These are phyloP conservation scores for Metschnikowia arizonensis DNA, from an alignment of 805 yeast genomes.

Conservation along the genomic window DNA sequence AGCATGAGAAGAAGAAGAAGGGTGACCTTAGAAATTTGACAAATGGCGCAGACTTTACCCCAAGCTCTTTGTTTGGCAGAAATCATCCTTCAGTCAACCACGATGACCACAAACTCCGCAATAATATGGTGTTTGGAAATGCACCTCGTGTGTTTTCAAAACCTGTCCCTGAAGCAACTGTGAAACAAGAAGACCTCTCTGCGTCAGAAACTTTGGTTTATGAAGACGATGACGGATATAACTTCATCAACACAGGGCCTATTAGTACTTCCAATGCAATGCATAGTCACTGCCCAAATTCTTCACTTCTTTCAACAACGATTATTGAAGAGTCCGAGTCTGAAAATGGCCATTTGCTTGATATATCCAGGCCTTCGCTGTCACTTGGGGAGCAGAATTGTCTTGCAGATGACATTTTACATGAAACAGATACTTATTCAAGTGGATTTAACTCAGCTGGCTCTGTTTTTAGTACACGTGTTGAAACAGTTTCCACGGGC, in stretches of 20 bases:
- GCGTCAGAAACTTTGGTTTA: slow-evolving; percentile 9
- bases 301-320: slow-evolving; percentile 11
- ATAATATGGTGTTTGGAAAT: neutral
- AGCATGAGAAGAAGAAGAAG: neutral
- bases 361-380: neutral
- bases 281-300: neutral
- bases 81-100: neutral
- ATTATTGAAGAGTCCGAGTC: slow-evolving; percentile 17
- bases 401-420: neutral
- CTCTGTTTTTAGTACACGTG: slow-evolving; percentile 2
- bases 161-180: neutral
- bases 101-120: neutral
- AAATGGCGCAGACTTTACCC: neutral
- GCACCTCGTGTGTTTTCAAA: neutral
- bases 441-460: slow-evolving; percentile 2
- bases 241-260: slow-evolving; percentile 9
- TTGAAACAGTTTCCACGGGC: neutral
- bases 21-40: neutral
- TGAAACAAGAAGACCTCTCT: slow-evolving; percentile 4
- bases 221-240: slow-evolving; percentile 21
- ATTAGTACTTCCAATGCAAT: neutral
- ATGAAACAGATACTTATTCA: neutral
- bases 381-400: neutral
- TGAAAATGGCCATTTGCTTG: slow-evolving; percentile 6
- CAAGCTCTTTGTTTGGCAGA: neutral